Percentiles rank a stretch among this genome's conserved stretches.
Conservation (phyloP, 306 rosid genomes). For the Acacia crassicarpa region DNA sequence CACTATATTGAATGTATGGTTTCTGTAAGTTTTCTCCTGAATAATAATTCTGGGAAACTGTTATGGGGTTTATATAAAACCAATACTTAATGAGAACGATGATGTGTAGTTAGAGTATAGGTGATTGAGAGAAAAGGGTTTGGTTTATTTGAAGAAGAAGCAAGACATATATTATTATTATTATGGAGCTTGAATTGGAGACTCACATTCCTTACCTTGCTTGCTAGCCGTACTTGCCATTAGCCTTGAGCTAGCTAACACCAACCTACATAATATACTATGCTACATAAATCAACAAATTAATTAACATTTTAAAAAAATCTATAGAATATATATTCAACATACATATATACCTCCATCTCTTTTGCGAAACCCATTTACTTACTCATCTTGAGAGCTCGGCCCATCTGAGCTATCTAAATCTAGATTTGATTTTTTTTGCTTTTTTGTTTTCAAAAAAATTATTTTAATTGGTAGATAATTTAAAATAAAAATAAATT, state of each 20-base stretch:
- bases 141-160: constrained; percentile 25
- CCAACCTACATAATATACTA: too few species aligned
- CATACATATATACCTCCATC: background rate
- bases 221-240: constrained; percentile 34
- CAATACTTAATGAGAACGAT: background rate
- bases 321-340: background rate
- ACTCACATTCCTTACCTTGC: constrained; percentile 64
- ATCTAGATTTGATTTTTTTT: too few species aligned
- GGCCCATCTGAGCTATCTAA: too few species aligned
- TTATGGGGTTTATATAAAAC: constrained; percentile 33
- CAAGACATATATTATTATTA: background rate
- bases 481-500: too few species aligned
- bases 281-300: too few species aligned
- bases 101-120: background rate
- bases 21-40: constrained; percentile 29
- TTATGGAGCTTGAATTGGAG: background rate
- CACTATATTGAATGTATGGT: background rate
- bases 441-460: too few species aligned
- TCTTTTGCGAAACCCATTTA: too few species aligned
- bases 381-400: too few species aligned
- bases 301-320: too few species aligned
- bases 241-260: background rate
- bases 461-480: too few species aligned
- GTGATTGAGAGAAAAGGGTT: background rate
- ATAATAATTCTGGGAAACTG: constrained; percentile 44